Evolutionary conservation across 23 red algal genomes (phyloP).

Genomic region (Porphyridium purpureum): DNA sequence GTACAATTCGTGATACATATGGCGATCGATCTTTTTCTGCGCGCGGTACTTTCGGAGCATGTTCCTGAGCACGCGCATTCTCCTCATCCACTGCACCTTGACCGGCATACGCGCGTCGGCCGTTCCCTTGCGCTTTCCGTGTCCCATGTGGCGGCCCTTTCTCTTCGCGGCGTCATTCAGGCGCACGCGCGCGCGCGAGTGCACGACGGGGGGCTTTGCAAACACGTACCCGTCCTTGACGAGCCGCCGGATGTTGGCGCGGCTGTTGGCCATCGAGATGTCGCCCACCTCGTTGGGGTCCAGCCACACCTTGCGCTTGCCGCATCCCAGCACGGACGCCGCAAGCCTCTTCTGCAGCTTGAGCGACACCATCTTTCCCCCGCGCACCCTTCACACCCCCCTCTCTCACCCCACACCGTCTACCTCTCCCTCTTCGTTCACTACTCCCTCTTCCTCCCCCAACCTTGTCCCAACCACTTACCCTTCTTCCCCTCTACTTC

Average conservation of each 20-base stretch:
- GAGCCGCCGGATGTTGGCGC: constrained; percentile 82
- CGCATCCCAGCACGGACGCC: constrained; percentile 69
- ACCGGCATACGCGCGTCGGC: constrained; percentile 85
- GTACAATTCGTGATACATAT: constrained; percentile 95
- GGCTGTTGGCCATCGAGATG: constrained; percentile 91
- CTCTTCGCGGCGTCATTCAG: constrained; percentile 69
- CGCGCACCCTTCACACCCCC: not conserved
- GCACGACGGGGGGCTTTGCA: constrained; percentile 77
- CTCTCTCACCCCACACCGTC: constrained; percentile 1
- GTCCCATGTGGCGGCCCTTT: constrained; percentile 89
- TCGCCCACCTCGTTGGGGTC: constrained; percentile 85
- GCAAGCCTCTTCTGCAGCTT: constrained; percentile 97
- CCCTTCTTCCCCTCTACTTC: no score
- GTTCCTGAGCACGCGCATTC: constrained; percentile 79
- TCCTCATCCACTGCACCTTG: constrained; percentile 88
- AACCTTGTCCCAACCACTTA: no score
- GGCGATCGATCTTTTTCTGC: constrained; percentile 85
- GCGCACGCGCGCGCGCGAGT: constrained; percentile 84
- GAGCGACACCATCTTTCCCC: constrained; percentile 47
- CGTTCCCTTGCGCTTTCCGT: constrained; percentile 87
- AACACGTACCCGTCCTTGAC: constrained; percentile 86
- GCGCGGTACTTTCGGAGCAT: constrained; percentile 90
- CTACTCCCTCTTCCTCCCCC: no score
- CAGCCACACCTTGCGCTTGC: constrained; percentile 90
- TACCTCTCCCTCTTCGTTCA: not conserved